Evolutionary conservation across 768 basidiomycete species (phyloP).

Genomic region (Rhodotorula diobovata): DNA sequence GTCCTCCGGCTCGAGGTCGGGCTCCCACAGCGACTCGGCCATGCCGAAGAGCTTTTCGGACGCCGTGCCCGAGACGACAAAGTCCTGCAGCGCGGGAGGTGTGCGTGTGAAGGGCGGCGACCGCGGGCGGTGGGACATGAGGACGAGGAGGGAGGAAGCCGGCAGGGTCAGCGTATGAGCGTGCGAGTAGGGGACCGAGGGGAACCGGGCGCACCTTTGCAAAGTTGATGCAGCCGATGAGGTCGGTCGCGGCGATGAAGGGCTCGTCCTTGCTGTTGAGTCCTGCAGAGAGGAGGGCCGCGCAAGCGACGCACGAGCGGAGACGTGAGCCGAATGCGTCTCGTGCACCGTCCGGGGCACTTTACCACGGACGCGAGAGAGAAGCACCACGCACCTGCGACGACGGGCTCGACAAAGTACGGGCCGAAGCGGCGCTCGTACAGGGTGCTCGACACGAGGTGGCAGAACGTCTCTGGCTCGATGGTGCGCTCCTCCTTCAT

Average conservation of each 20-base stretch:
- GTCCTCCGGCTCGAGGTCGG: slow-evolving; percentile 90
- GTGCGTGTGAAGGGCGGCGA: neutral
- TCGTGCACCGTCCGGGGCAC: no score
- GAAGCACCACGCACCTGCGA: slow-evolving; percentile 60
- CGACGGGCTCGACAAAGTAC: slow-evolving; percentile 92
- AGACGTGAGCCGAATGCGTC: neutral
- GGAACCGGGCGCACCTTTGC: slow-evolving; percentile 56
- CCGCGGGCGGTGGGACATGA: neutral
- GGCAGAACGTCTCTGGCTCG: slow-evolving; percentile 90
- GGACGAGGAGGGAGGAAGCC: neutral
- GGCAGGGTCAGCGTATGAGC: neutral
- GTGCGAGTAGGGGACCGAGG: neutral
- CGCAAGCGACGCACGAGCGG: neutral
- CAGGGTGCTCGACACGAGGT: slow-evolving; percentile 88
- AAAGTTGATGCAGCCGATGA: slow-evolving; percentile 87
- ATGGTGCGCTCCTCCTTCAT: slow-evolving; percentile 99
- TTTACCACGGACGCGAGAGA: no score
- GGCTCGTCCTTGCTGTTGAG: slow-evolving; percentile 64
- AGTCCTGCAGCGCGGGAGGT: slow-evolving; percentile 56
- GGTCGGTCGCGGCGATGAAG: slow-evolving; percentile 90
- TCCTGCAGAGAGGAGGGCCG: slow-evolving; percentile 45
- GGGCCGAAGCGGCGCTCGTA: slow-evolving; percentile 88
- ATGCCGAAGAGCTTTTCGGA: slow-evolving; percentile 90
- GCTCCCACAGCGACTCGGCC: slow-evolving; percentile 98
- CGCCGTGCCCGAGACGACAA: slow-evolving; percentile 91